These are phyloP conservation scores for Nepenthes alata DNA, from an alignment of 179 eudicot species.

Conservation along the genomic window DNA sequence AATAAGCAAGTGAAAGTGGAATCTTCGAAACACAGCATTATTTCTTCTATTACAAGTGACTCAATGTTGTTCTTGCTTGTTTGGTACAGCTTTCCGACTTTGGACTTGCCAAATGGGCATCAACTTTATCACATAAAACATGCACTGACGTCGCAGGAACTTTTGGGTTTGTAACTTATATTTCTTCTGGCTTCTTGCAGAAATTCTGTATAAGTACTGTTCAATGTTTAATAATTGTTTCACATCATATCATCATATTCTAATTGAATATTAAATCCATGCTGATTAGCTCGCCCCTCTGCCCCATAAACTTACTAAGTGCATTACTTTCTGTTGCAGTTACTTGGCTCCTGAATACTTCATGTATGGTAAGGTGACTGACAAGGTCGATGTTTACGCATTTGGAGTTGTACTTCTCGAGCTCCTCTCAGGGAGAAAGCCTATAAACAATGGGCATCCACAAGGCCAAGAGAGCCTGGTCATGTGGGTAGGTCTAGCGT, in stretches of 20 bases:
- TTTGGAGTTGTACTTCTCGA: slow-evolving; percentile 71
- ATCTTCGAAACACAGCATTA: neutral
- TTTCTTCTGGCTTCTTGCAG: neutral
- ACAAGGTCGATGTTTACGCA: slow-evolving; percentile 58
- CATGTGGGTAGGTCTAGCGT: slow-evolving; percentile 42
- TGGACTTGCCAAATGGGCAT: slow-evolving; percentile 58
- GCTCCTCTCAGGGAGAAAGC: slow-evolving; percentile 61
- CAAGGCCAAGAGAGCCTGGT: slow-evolving; percentile 60
- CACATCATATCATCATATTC: neutral
- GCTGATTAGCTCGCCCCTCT: neutral
- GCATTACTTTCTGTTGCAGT: slow-evolving; percentile 18
- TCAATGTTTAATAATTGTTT: no score
- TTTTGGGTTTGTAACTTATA: slow-evolving; percentile 37
- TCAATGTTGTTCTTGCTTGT: slow-evolving; percentile 3
- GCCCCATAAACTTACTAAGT: neutral
- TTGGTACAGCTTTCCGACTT: slow-evolving; percentile 48
- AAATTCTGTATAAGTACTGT: neutral
- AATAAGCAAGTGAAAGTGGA: no score
- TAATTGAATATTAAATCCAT: no score
- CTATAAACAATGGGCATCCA: slow-evolving; percentile 35
- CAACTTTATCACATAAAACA: slow-evolving; percentile 22
- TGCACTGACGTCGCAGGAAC: slow-evolving; percentile 58
- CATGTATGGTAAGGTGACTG: slow-evolving; percentile 48
- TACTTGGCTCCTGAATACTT: slow-evolving; percentile 71
- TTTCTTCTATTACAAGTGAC: neutral